Conservation (phyloP, 176 grass and related monocot species). For the Aegilops longissima region DNA sequence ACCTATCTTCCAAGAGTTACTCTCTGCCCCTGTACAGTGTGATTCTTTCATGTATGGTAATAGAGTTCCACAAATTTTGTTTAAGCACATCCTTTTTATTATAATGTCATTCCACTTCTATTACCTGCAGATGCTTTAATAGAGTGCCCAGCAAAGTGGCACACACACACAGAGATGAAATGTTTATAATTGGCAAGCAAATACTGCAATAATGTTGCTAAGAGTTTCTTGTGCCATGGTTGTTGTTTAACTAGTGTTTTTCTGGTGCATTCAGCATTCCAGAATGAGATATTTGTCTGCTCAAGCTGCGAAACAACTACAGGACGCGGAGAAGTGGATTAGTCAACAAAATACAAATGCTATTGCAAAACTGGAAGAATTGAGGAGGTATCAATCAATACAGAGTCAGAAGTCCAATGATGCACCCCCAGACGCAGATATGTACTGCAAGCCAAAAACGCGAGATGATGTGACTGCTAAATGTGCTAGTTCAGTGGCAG, state of each 20-base stretch:
- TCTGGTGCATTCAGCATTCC: conserved; percentile 44
- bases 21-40: background rate
- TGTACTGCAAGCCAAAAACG: conserved; percentile 12
- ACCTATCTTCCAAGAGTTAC: background rate
- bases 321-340: conserved; percentile 51
- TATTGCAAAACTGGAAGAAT: conserved; percentile 60
- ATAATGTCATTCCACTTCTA: background rate
- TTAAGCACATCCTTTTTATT: background rate
- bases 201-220: background rate
- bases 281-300: conserved; percentile 59
- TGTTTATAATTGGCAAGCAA: conserved; percentile 6
- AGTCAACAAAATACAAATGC: conserved; percentile 56
- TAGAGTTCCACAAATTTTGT: conserved; percentile 1
- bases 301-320: conserved; percentile 52
- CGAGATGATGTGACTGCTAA: conserved; percentile 8
- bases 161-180: background rate
- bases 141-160: background rate
- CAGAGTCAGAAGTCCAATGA: conserved; percentile 9
- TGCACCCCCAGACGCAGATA: conserved; percentile 15
- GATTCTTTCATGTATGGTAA: background rate
- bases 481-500: background rate
- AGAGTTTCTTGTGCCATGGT: background rate
- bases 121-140: background rate
- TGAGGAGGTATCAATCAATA: conserved; percentile 37
- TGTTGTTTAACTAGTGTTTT: conserved; percentile 27